These are phyloP conservation scores for Setaria viridis DNA, from an alignment of 202 grass and related monocot species.

Conservation along the genomic window DNA sequence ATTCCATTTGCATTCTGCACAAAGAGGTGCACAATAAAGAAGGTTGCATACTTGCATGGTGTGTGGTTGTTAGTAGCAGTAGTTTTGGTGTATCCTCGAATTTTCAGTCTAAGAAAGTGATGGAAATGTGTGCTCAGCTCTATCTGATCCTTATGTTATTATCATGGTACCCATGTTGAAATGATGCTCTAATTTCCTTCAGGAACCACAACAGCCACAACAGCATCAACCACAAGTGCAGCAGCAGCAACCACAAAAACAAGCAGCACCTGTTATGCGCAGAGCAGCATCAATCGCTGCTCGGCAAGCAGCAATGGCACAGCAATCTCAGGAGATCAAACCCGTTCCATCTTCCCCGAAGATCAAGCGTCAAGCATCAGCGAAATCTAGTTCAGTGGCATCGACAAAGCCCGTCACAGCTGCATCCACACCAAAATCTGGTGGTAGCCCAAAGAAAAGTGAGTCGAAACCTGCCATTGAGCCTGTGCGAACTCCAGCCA, in stretches of 20 bases:
- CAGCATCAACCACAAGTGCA: slow-evolving; percentile 47
- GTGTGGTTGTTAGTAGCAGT: slow-evolving; percentile 19
- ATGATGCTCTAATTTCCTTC: slow-evolving; percentile 41
- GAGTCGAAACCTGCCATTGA: slow-evolving; percentile 27
- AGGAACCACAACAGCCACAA: slow-evolving; percentile 52
- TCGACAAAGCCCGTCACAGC: slow-evolving; percentile 14
- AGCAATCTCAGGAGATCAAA: slow-evolving; percentile 59
- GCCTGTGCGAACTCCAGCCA: slow-evolving; percentile 30
- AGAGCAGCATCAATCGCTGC: slow-evolving; percentile 61
- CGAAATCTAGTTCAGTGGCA: slow-evolving; percentile 41
- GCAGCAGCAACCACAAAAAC: slow-evolving; percentile 47
- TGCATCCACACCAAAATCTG: slow-evolving; percentile 45
- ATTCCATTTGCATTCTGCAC: slow-evolving; percentile 9
- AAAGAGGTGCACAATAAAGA: slow-evolving; percentile 17
- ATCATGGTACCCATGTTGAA: slow-evolving; percentile 14
- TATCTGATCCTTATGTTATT: background rate
- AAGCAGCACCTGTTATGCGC: slow-evolving; percentile 48
- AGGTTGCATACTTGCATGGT: background rate
- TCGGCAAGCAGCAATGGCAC: slow-evolving; percentile 63
- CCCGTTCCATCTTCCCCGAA: slow-evolving; percentile 54
- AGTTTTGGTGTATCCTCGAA: slow-evolving; percentile 1
- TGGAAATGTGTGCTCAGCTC: slow-evolving; percentile 22
- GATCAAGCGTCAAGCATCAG: slow-evolving; percentile 63
- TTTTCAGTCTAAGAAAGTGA: background rate
- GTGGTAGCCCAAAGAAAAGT: slow-evolving; percentile 47